Percentiles rank a stretch among this genome's conserved stretches.
Evolutionary conservation across 2,329 filamentous ascomycete species (phyloP).

Genomic region (Neopestalotiopsis sp.): DNA sequence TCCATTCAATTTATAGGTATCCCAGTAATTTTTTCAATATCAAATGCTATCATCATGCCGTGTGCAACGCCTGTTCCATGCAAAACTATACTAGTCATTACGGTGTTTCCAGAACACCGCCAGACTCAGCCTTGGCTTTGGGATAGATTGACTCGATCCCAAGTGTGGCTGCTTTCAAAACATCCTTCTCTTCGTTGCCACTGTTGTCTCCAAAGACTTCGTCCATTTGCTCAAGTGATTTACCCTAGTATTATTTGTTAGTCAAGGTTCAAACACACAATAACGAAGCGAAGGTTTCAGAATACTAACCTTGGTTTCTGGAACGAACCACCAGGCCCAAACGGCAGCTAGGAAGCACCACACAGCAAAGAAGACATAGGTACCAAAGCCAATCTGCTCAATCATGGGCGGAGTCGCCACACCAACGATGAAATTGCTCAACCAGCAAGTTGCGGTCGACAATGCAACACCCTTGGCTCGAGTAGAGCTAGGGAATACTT

Average conservation of each 20-base stretch:
- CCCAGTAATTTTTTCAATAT: too few relatives aligned
- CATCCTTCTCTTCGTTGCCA: constrained; percentile 18
- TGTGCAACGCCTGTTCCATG: constrained; percentile 8
- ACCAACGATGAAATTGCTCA: constrained; percentile 44
- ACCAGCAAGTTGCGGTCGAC: constrained; percentile 40
- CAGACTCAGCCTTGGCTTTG: not conserved
- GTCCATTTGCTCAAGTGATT: constrained; percentile 54
- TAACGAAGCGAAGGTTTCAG: not conserved
- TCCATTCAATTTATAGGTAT: too few relatives aligned
- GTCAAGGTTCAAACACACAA: too few relatives aligned
- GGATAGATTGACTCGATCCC: constrained; percentile 1
- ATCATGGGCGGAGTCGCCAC: constrained; percentile 62
- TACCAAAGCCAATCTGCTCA: constrained; percentile 51
- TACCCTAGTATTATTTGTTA: constrained; percentile 41
- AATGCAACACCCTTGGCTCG: constrained; percentile 43
- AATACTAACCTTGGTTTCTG: constrained; percentile 38
- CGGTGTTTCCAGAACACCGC: not conserved
- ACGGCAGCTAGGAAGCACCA: constrained; percentile 55
- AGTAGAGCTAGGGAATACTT: constrained; percentile 41
- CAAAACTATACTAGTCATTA: not conserved
- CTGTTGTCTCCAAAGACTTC: constrained; percentile 31
- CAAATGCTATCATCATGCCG: not conserved
- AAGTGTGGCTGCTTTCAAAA: constrained; percentile 5
- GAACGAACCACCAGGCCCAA: constrained; percentile 55
- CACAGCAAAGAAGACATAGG: constrained; percentile 60